A percentile compares a stretch with the other conserved stretches of the same genome.
These are phyloP conservation scores for Amauroascus niger DNA, from an alignment of 2,329 filamentous ascomycete genomes.

Conservation along the genomic window DNA sequence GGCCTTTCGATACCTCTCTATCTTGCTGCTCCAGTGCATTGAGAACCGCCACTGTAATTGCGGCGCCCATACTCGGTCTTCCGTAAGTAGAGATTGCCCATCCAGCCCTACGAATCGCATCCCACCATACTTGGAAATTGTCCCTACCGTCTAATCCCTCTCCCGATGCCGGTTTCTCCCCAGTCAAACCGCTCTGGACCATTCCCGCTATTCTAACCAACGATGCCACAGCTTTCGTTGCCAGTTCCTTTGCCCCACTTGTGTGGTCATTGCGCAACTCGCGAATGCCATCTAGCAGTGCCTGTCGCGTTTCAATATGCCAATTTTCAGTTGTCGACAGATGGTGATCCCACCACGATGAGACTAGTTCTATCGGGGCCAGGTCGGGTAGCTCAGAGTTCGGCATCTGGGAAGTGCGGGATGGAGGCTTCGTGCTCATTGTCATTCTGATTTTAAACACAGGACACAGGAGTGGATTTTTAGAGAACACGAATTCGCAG, in stretches of 20 bases:
- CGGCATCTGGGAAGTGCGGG: neutral
- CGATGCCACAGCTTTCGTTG: slow-evolving; percentile 43
- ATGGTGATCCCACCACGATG: neutral
- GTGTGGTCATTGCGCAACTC: slow-evolving; percentile 47
- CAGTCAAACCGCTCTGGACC: slow-evolving; percentile 23
- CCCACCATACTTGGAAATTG: slow-evolving; percentile 45
- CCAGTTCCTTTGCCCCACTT: slow-evolving; percentile 52
- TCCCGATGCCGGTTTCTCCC: slow-evolving; percentile 17
- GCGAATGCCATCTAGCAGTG: slow-evolving; percentile 42
- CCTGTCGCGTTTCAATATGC: slow-evolving; percentile 32
- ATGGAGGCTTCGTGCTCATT: neutral
- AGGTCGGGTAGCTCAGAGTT: neutral
- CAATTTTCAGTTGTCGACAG: neutral
- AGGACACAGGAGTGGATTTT: neutral
- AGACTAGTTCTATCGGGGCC: neutral
- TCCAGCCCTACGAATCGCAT: slow-evolving; percentile 44
- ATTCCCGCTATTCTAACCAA: slow-evolving; percentile 41
- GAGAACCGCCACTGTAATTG: slow-evolving; percentile 46
- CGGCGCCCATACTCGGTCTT: slow-evolving; percentile 56
- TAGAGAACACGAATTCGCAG: neutral
- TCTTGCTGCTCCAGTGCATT: slow-evolving; percentile 37
- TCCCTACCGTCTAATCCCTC: slow-evolving; percentile 16
- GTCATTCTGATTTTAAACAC: neutral
- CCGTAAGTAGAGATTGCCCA: slow-evolving; percentile 59
- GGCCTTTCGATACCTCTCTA: neutral